A percentile compares a stretch with the other conserved stretches of the same genome.
These are phyloP conservation scores for Kurtzmaniella quercitrusa DNA, from an alignment of 1,139 yeast species.

Conservation along the genomic window DNA sequence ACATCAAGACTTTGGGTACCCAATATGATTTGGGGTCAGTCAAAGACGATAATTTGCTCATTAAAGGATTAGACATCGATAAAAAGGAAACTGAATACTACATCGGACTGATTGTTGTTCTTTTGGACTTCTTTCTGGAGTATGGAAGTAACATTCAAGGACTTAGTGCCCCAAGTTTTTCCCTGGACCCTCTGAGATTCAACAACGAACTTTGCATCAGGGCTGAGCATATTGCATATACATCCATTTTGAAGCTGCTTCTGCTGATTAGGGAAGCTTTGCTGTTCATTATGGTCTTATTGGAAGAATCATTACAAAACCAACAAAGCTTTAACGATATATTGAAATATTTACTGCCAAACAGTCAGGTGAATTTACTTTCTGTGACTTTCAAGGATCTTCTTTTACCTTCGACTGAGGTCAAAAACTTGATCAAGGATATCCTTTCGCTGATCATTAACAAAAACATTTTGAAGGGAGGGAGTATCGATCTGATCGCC, in stretches of 20 bases:
- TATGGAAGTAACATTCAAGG: conserved; percentile 65
- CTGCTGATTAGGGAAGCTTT: conserved; percentile 84
- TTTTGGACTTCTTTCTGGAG: conserved; percentile 55
- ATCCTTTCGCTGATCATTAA: conserved; percentile 85
- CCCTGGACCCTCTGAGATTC: conserved; percentile 45
- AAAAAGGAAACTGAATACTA: conserved; percentile 60
- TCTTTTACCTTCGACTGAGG: conserved; percentile 60
- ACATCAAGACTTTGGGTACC: conserved; percentile 37
- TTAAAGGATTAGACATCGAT: conserved; percentile 45
- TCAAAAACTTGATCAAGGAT: conserved; percentile 77
- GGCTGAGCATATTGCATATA: conserved; percentile 89
- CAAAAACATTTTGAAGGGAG: conserved; percentile 86
- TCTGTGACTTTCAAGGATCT: conserved; percentile 69
- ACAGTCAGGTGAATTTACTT: conserved; percentile 65
- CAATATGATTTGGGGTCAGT: conserved; percentile 38
- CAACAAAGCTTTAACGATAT: conserved; percentile 52
- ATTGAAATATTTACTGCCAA: conserved; percentile 62
- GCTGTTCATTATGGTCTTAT: conserved; percentile 76
- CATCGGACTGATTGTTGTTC: conserved; percentile 60
- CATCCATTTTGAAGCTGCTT: conserved; percentile 70
- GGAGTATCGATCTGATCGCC: conserved; percentile 87
- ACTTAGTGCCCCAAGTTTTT: conserved; percentile 46
- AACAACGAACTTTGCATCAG: conserved; percentile 71
- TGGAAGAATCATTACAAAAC: conserved; percentile 64
- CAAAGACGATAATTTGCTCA: conserved; percentile 43